phyloP scores from a whole-genome alignment of 1,284 basidiomycete species.

The Anthracocystis panici-leucophaei region DNA sequence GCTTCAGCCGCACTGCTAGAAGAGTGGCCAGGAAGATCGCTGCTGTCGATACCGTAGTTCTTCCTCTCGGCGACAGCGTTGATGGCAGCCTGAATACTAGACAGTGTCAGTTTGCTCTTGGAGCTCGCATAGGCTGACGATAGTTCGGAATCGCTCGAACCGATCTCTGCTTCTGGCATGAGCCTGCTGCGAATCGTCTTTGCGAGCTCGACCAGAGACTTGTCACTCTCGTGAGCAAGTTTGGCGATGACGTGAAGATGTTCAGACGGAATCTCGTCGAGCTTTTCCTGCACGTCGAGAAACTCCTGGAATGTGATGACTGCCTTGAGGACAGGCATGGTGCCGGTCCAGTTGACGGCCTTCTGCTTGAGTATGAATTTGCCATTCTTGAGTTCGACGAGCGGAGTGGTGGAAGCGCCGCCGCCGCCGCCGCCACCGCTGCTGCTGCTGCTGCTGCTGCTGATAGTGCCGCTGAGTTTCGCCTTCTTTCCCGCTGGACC shows the following conservation, averaged over 20 bases:
- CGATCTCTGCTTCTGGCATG: constrained; percentile 54
- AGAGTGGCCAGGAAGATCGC: constrained; percentile 9
- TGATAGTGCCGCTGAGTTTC: constrained; percentile 29
- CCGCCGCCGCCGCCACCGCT: too few relatives aligned
- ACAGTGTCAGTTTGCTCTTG: constrained; percentile 40
- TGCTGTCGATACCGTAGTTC: constrained; percentile 61
- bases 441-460: constrained; percentile 11
- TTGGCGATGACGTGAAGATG: constrained; percentile 82
- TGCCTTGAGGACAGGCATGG: constrained; percentile 78
- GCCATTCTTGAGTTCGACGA: constrained; percentile 73
- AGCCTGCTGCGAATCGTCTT: constrained; percentile 50
- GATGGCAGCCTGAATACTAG: constrained; percentile 51
- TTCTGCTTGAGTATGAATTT: constrained; percentile 85
- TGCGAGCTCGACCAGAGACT: constrained; percentile 53
- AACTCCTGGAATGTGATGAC: constrained; percentile 58
- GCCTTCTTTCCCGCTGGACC: constrained; percentile 37
- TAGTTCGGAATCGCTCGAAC: constrained; percentile 34
- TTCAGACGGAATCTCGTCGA: constrained; percentile 76
- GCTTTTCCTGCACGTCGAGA: constrained; percentile 37
- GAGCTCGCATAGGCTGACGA: constrained; percentile 14
- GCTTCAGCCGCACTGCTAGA: constrained; percentile 10
- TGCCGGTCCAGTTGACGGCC: constrained; percentile 78
- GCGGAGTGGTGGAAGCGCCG: constrained; percentile 15
- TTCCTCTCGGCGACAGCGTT: constrained; percentile 49
- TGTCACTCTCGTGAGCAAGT: constrained; percentile 74